phyloP scores from a whole-genome alignment of 352 stramenopile species.

The Phytophthora tubulina region DNA sequence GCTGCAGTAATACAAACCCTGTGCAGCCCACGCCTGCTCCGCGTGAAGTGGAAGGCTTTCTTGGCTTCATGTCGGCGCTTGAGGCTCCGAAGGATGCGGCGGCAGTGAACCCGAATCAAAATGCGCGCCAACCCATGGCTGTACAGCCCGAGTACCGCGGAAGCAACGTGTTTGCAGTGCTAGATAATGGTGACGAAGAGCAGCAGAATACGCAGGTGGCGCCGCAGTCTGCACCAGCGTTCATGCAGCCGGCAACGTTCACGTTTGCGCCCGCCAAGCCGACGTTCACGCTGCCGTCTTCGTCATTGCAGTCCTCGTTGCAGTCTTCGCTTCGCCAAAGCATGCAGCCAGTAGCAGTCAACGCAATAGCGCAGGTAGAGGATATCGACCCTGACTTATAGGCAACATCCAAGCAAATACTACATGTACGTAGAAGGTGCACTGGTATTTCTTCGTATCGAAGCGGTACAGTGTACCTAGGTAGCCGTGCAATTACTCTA shows the following conservation, averaged over 20 bases:
- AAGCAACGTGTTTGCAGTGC: constrained; percentile 72
- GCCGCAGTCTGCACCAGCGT: constrained; percentile 31
- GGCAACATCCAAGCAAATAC: neutral
- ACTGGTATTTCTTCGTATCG: too few relatives aligned
- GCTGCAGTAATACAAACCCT: constrained; percentile 37
- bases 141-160: constrained; percentile 47
- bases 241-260: constrained; percentile 81
- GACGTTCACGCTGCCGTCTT: constrained; percentile 35
- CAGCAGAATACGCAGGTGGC: constrained; percentile 25
- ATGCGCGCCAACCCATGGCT: constrained; percentile 32
- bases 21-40: constrained; percentile 19
- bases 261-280: constrained; percentile 47
- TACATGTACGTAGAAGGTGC: too few relatives aligned
- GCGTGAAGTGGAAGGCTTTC: constrained; percentile 72
- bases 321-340: constrained; percentile 36
- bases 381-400: constrained; percentile 79
- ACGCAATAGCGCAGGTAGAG: constrained; percentile 3
- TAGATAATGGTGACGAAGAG: constrained; percentile 64
- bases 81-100: constrained; percentile 57
- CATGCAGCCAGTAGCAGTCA: constrained; percentile 18
- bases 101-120: constrained; percentile 33
- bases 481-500: too few relatives aligned
- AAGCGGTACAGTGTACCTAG: too few relatives aligned
- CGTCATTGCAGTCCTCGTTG: constrained; percentile 24
- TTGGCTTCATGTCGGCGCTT: constrained; percentile 73